phyloP scores from a whole-genome alignment of 2,329 filamentous ascomycete genomes.

The Arthrobotrys sinensis region DNA sequence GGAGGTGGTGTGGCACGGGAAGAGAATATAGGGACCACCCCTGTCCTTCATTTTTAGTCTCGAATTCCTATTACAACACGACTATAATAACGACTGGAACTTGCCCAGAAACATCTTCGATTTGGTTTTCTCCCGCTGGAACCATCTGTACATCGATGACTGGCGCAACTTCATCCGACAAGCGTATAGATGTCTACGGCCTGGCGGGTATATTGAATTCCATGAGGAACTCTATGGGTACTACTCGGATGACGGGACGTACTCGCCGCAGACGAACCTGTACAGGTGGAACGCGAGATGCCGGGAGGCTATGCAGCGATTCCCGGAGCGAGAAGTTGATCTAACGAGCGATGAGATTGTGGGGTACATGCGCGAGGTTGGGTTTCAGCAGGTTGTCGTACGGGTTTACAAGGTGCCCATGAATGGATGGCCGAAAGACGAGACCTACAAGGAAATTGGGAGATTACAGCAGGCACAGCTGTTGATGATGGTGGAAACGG shows the following conservation, averaged over 20 bases:
- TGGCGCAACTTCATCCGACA: constrained; percentile 56
- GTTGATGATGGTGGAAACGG: constrained; percentile 55
- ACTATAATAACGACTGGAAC: constrained; percentile 59
- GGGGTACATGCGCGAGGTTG: constrained; percentile 65
- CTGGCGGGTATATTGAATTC: constrained; percentile 74
- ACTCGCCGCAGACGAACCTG: constrained; percentile 54
- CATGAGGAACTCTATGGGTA: constrained; percentile 67
- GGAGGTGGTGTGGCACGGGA: constrained; percentile 31
- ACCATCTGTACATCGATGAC: constrained; percentile 56
- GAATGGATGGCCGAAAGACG: constrained; percentile 66
- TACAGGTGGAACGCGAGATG: constrained; percentile 56
- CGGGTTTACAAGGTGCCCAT: constrained; percentile 65
- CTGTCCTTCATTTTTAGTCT: constrained; percentile 39
- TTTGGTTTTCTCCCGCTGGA: constrained; percentile 59
- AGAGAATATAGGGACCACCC: constrained; percentile 22
- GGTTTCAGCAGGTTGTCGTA: constrained; percentile 66
- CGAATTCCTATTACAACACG: constrained; percentile 57
- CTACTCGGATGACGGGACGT: constrained; percentile 59
- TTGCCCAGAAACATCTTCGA: constrained; percentile 58
- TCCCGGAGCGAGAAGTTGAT: constrained; percentile 67
- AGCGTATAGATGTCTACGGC: constrained; percentile 70
- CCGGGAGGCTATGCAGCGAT: constrained; percentile 64
- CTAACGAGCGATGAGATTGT: constrained; percentile 67
- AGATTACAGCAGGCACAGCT: constrained; percentile 50
- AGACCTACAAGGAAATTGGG: constrained; percentile 65